phyloP scores from a whole-genome alignment of 1,284 basidiomycete genomes.

The Stygiomarasmius scandens region DNA sequence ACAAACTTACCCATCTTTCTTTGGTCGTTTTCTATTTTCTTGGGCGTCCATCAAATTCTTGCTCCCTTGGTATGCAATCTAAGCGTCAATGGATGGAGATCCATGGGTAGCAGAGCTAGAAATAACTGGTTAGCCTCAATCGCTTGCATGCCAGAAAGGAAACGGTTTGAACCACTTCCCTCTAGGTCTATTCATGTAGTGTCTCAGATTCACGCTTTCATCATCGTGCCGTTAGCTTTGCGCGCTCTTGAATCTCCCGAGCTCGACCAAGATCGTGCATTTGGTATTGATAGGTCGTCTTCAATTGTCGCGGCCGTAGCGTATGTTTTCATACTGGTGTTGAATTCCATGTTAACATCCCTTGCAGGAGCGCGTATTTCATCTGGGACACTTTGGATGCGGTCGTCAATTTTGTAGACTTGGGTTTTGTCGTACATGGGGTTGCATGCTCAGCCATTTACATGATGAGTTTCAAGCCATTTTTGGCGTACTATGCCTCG shows the following conservation, averaged over 20 bases:
- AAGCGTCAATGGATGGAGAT: neutral
- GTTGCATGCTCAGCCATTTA: slow-evolving; percentile 63
- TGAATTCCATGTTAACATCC: too few relatives aligned
- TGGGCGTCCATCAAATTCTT: slow-evolving; percentile 9
- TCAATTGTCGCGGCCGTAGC: slow-evolving; percentile 45
- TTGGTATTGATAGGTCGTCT: slow-evolving; percentile 44
- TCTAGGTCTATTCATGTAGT: slow-evolving; percentile 34
- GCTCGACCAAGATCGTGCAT: slow-evolving; percentile 47
- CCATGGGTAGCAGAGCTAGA: slow-evolving; percentile 6
- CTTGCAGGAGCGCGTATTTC: slow-evolving; percentile 61
- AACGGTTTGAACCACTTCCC: neutral
- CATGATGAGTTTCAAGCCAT: slow-evolving; percentile 64
- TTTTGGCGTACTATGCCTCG: slow-evolving; percentile 69
- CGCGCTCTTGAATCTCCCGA: slow-evolving; percentile 38
- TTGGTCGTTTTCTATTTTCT: slow-evolving; percentile 9
- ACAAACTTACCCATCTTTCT: slow-evolving; percentile 6
- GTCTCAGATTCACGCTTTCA: slow-evolving; percentile 48
- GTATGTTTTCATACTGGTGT: too few relatives aligned
- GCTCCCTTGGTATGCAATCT: slow-evolving; percentile 5
- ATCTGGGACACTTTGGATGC: slow-evolving; percentile 58
- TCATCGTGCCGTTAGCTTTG: slow-evolving; percentile 45
- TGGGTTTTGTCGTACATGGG: slow-evolving; percentile 70
- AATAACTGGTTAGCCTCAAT: slow-evolving; percentile 9
- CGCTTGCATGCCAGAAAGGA: neutral
- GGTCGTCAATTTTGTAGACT: slow-evolving; percentile 47